phyloP scores from a whole-genome alignment of 352 stramenopile genomes.

The Phytophthora tubulina region DNA sequence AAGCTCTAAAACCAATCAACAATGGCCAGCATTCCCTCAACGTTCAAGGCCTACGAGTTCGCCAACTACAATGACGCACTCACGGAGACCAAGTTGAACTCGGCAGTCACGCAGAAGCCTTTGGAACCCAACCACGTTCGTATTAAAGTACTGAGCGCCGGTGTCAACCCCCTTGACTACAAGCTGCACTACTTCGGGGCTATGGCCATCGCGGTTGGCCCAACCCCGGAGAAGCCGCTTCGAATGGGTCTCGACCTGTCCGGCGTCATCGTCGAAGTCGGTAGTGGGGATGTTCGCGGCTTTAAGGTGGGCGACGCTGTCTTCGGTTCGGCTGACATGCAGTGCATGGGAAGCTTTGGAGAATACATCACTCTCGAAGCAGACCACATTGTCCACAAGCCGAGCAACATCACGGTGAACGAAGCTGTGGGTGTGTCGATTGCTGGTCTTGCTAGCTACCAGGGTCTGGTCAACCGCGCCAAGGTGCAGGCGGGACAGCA shows the following conservation, averaged over 20 bases:
- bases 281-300: slow-evolving; percentile 26
- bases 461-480: slow-evolving; percentile 39
- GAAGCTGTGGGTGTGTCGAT: slow-evolving; percentile 47
- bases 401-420: slow-evolving; percentile 29
- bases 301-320: slow-evolving; percentile 44
- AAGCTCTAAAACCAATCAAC: not conserved
- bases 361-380: slow-evolving; percentile 31
- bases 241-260: slow-evolving; percentile 53
- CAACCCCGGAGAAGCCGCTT: slow-evolving; percentile 40
- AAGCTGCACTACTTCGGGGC: slow-evolving; percentile 36
- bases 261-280: slow-evolving; percentile 27
- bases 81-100: slow-evolving; percentile 37
- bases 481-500: slow-evolving; percentile 34
- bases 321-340: slow-evolving; percentile 26
- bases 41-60: slow-evolving; percentile 43
- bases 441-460: slow-evolving; percentile 44
- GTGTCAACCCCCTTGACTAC: slow-evolving; percentile 46
- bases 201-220: slow-evolving; percentile 19
- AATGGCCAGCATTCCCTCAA: slow-evolving; percentile 25
- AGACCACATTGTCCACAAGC: slow-evolving; percentile 25
- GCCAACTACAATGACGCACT: slow-evolving; percentile 25
- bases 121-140: slow-evolving; percentile 29
- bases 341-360: slow-evolving; percentile 28
- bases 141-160: slow-evolving; percentile 32
- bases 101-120: slow-evolving; percentile 11